These are phyloP conservation scores for Penicillium sp. DNA, from an alignment of 2,329 filamentous ascomycete genomes.

Conservation along the genomic window DNA sequence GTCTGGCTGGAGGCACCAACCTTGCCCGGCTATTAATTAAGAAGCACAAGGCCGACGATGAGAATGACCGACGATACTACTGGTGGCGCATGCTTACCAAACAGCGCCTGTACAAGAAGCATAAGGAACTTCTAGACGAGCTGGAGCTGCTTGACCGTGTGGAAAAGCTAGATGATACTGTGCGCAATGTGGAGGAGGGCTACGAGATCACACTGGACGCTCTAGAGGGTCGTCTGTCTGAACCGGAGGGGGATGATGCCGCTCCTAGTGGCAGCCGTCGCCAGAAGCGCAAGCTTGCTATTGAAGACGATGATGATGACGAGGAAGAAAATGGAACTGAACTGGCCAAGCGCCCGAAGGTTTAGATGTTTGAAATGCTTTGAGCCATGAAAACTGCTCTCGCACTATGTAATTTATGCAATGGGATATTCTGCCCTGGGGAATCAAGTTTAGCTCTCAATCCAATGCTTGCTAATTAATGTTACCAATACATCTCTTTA, in stretches of 20 bases:
- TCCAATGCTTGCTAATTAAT: background rate
- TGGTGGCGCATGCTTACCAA: constrained; percentile 67
- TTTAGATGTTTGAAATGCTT: background rate
- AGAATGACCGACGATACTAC: constrained; percentile 61
- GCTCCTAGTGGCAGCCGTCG: constrained; percentile 12
- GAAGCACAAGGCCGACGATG: constrained; percentile 49
- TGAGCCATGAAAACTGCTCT: background rate
- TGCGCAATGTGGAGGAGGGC: constrained; percentile 59
- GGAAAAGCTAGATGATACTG: constrained; percentile 60
- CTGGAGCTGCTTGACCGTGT: constrained; percentile 58
- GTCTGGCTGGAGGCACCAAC: constrained; percentile 51
- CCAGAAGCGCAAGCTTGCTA: constrained; percentile 24
- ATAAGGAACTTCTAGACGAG: constrained; percentile 61
- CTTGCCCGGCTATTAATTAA: constrained; percentile 53
- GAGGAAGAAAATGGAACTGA: constrained; percentile 26
- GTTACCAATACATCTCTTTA: background rate
- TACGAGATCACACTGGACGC: constrained; percentile 56
- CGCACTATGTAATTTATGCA: constrained; percentile 12
- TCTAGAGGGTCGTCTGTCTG: constrained; percentile 21
- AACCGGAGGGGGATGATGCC: constrained; percentile 8
- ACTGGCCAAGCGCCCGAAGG: constrained; percentile 35
- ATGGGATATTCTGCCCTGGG: constrained; percentile 5
- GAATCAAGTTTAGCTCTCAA: background rate
- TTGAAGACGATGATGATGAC: constrained; percentile 28
- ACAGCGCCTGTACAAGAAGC: constrained; percentile 62